phyloP scores from a whole-genome alignment of 2,329 filamentous ascomycete genomes.

The Scortechinia acanthostroma region DNA sequence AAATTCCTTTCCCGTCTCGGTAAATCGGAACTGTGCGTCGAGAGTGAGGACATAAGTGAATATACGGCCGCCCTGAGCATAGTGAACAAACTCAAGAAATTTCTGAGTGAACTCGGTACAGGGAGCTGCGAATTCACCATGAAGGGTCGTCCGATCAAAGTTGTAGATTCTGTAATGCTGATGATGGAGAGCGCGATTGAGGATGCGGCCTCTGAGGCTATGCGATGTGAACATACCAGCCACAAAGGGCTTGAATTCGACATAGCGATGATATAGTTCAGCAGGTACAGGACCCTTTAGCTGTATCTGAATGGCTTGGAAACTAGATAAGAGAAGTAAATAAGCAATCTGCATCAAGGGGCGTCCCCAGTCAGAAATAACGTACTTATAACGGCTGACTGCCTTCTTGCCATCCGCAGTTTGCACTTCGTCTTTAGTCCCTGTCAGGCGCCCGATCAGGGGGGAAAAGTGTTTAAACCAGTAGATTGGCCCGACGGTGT shows the following conservation, averaged over 20 bases:
- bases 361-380: slow-evolving; percentile 7
- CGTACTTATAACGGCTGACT: slow-evolving; percentile 51
- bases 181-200: slow-evolving; percentile 63
- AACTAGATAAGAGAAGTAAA: slow-evolving; percentile 30
- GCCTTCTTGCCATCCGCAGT: slow-evolving; percentile 34
- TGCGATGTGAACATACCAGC: slow-evolving; percentile 65
- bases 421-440: slow-evolving; percentile 39
- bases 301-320: slow-evolving; percentile 68
- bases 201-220: slow-evolving; percentile 53
- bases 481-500: slow-evolving; percentile 52
- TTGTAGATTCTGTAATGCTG: slow-evolving; percentile 67
- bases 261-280: slow-evolving; percentile 63
- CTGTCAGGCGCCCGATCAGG: slow-evolving; percentile 56
- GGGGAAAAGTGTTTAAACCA: slow-evolving; percentile 65
- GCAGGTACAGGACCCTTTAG: slow-evolving; percentile 57
- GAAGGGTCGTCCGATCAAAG: slow-evolving; percentile 53
- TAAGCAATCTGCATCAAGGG: too few relatives aligned
- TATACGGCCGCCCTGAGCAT: slow-evolving; percentile 61
- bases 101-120: slow-evolving; percentile 49
- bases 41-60: slow-evolving; percentile 69
- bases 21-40: slow-evolving; percentile 63
- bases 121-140: slow-evolving; percentile 44
- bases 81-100: slow-evolving; percentile 63
- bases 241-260: slow-evolving; percentile 68
- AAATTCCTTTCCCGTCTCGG: slow-evolving; percentile 70